Evolutionary conservation across 441 rosid genomes (phyloP).

Genomic region (Pelargonium fulgidum): DNA sequence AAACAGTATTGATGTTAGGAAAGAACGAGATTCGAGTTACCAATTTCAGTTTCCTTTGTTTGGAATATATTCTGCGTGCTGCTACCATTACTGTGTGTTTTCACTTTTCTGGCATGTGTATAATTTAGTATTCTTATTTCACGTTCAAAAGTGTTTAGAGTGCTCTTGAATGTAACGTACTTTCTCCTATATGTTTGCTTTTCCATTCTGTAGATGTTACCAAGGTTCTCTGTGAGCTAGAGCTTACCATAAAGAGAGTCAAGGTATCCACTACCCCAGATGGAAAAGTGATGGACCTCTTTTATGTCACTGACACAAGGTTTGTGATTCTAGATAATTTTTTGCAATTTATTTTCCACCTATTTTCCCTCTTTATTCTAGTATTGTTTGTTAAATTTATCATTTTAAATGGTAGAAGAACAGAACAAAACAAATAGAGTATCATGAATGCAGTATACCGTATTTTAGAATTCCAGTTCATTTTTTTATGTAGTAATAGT

Average conservation of each 20-base stretch:
- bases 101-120: not conserved
- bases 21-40: not conserved
- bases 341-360: not conserved
- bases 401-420: no score
- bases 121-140: not conserved
- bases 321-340: constrained; percentile 16
- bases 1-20: no score
- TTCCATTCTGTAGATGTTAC: constrained; percentile 59
- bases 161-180: not conserved
- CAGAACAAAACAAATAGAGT: no score
- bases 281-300: constrained; percentile 81
- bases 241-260: constrained; percentile 76
- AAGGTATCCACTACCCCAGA: constrained; percentile 95
- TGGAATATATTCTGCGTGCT: no score
- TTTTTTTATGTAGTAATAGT: no score
- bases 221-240: constrained; percentile 63
- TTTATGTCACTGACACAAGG: constrained; percentile 90
- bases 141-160: not conserved
- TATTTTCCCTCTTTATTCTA: not conserved
- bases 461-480: not conserved
- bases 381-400: not conserved
- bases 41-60: not conserved
- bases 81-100: not conserved
- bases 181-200: not conserved
- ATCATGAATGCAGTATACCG: no score